Conservation (phyloP, 441 rosid genomes). For the Erysimum pusillum region DNA sequence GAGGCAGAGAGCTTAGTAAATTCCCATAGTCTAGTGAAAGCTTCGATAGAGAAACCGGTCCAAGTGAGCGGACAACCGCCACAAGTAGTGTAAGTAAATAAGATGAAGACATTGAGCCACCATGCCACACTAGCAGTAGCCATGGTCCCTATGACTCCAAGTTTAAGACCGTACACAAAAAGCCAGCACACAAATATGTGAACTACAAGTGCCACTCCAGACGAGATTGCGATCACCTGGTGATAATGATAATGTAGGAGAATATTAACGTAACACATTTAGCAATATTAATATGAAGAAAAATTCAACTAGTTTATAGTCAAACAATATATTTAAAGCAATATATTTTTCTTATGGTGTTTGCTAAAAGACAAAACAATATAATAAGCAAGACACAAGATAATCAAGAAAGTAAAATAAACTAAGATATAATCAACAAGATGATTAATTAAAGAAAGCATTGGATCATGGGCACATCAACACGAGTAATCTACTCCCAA, state of each 20-base stretch:
- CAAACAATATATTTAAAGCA: too few species aligned
- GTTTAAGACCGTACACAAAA: conserved; percentile 57
- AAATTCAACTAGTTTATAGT: too few species aligned
- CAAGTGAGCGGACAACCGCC: conserved; percentile 80
- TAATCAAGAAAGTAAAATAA: too few species aligned
- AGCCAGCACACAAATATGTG: conserved; percentile 68
- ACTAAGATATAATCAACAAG: too few species aligned
- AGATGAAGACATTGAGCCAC: conserved; percentile 63
- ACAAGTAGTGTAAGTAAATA: conserved; percentile 49
- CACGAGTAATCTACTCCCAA: background rate
- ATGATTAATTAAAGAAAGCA: background rate
- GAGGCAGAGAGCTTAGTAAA: conserved; percentile 74
- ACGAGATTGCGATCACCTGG: conserved; percentile 58
- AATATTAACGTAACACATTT: background rate
- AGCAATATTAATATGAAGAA: too few species aligned
- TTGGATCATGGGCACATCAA: background rate
- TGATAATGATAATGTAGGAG: background rate
- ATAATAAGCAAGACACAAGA: background rate
- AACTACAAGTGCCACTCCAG: conserved; percentile 53
- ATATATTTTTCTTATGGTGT: too few species aligned
- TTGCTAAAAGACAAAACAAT: too few species aligned
- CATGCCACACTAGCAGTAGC: conserved; percentile 70
- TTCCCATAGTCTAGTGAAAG: conserved; percentile 78
- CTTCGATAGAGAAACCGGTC: conserved; percentile 73
- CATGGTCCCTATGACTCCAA: conserved; percentile 71